phyloP scores from a whole-genome alignment of 192 early-diverging fungal species.

The Dimargaris verticillata region DNA sequence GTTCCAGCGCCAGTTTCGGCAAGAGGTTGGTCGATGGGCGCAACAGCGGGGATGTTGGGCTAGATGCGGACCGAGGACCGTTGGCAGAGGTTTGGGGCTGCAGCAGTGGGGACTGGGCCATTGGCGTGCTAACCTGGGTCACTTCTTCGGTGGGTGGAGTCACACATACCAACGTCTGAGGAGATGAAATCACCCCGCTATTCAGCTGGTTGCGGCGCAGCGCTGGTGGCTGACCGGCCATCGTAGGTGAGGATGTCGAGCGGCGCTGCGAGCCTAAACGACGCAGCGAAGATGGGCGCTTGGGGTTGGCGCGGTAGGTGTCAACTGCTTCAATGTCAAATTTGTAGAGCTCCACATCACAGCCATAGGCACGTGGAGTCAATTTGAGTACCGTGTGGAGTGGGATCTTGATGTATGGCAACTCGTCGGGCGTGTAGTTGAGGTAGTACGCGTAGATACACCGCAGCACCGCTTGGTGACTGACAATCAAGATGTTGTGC shows the following conservation, averaged over 20 bases:
- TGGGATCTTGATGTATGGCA: slow-evolving; percentile 98
- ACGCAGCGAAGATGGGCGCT: slow-evolving; percentile 12
- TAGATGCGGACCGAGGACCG: background rate
- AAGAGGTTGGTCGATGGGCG: background rate
- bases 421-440: slow-evolving; percentile 80
- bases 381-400: slow-evolving; percentile 94
- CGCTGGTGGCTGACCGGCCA: background rate
- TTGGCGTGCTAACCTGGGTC: background rate
- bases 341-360: slow-evolving; percentile 81
- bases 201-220: background rate
- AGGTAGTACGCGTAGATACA: slow-evolving; percentile 98
- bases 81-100: background rate
- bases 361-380: slow-evolving; percentile 91
- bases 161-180: background rate
- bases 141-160: background rate
- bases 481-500: slow-evolving; percentile 88
- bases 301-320: slow-evolving; percentile 75
- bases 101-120: background rate
- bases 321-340: slow-evolving; percentile 97
- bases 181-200: background rate
- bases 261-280: background rate
- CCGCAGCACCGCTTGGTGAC: slow-evolving; percentile 93
- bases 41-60: too few species aligned
- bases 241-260: background rate
- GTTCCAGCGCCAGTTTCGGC: background rate